Base-by-base conservation (phyloP, 2,329 filamentous ascomycete species). In the Pleochaeta shiraiana region DNA sequence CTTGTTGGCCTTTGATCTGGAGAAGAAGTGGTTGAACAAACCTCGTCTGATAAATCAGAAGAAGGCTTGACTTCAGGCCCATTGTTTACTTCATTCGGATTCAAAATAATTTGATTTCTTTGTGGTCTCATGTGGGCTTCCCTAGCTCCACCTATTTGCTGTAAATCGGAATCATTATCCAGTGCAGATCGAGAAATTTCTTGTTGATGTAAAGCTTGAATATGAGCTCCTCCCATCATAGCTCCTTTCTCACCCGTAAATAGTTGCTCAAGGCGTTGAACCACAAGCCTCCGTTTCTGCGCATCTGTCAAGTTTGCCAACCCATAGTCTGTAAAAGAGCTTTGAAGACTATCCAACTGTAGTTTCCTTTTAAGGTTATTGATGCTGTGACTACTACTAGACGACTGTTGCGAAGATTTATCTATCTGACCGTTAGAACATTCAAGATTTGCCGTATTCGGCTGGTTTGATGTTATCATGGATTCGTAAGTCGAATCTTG, bases 1-100 rank as follows among this genome's bases (percentile, higher is more conserved):
- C 87, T 78, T 0, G 89, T 93, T 0, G 89, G 87, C 63, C 89
- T 79, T 73, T 95, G 89, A 64, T 90, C 85, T 0, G 81, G 80
- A 0, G 76, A 77, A 11, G 69, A 64, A 3, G 47, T 30, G 1
- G 59, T 72, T 61, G 65, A 63, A 5, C 63, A 64, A 14, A 37
- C 57, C 12, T 67, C 60, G 7, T 65, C 64, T 28, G 69, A 66
- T 21, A 61, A 65, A 53, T 65, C 65, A 21, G 64, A 66, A 39
- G 30, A 21, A n/a, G 16, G 26, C n/a, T 24, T 53, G 19, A 12
- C 24, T 7, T 24, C 6, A n/a, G 24, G 24, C 5, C 4, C 26
- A 12, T 12, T 12, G 6, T 21, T 12, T 53, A 12, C 19, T 24
- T 21, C 26, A 24, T 12, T 53, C 1, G 47, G 1, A 14, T 21